Evolutionary conservation across 2,329 filamentous ascomycete genomes (phyloP), one percentile per base, ranked within the genome.

Genomic region (Trematosphaeria pertusa): DNA sequence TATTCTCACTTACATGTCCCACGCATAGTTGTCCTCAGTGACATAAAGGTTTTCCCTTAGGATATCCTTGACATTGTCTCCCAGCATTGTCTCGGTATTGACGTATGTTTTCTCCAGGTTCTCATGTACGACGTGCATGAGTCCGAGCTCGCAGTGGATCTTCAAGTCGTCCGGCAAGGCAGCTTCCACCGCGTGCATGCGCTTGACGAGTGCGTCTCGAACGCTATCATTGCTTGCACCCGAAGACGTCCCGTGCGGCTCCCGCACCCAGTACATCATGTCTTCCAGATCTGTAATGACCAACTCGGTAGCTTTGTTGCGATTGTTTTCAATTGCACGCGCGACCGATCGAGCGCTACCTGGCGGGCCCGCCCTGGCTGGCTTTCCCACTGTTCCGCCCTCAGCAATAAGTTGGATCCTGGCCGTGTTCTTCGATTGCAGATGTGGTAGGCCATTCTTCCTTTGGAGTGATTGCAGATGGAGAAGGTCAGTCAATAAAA

Each of bases 11-110:
- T n/a, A n/a, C 54, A 72, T 62, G 32, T 72, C 67, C 72, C 72
- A 74, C 6, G 70, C 71, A 42, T 72, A 73, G n/a, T 68, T 68
- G 46, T 73, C 71, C 26, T 72, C 70, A 0, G 68, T 73, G 21
- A 65, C 67, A 30, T 64, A 69, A 46, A 73, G 71, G 17, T 70
- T 65, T 11, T 56, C 55, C 30, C 70, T 53, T 6, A 62, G 58
- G 6, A 73, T 72, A 12, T 66, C 62, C 31, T 58, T 63, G 12
- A 73, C 46, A 6, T 50, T 40, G 26, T 71, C 64, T 6, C 56
- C 59, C 3, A 64, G 50, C 70, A 73, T 72, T 2, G 70, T 73
- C 28, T 69, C 63, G 6, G 56, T 52, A 38, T 73, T 73, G 33
- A 56, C 59, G 43, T 73, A 72, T 17, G 58, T 64, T n/a, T 57